phyloP scores from a whole-genome alignment of 371 early-diverging fungal species.

The Saksenaea oblongispora region DNA sequence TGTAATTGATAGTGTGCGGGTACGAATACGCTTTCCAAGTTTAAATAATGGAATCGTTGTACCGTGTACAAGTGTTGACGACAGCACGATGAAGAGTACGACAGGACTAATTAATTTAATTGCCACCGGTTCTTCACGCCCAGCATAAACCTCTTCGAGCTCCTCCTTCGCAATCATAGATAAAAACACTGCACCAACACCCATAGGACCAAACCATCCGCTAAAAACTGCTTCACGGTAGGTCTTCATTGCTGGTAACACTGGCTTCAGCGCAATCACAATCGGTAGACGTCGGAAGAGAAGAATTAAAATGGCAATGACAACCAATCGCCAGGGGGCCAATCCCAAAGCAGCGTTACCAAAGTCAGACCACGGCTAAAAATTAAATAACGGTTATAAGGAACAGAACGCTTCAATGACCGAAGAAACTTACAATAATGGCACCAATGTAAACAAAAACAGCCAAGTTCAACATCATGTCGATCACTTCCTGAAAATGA shows the following conservation, averaged over 20 bases:
- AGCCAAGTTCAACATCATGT: constrained; percentile 84
- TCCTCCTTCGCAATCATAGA: constrained; percentile 61
- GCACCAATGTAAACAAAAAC: constrained; percentile 95
- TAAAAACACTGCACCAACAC: constrained; percentile 82
- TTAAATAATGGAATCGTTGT: constrained; percentile 78
- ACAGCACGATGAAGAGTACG: constrained; percentile 73
- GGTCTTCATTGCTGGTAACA: constrained; percentile 75
- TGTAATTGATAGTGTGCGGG: constrained; percentile 49
- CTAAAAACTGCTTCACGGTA: constrained; percentile 87
- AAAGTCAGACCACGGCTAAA: constrained; percentile 75
- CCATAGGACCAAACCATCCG: constrained; percentile 97
- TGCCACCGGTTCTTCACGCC: constrained; percentile 20
- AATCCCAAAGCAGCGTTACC: constrained; percentile 51
- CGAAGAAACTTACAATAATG: constrained; percentile 54
- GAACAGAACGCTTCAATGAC: neutral
- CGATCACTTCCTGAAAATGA: constrained; percentile 90
- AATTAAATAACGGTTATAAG: neutral
- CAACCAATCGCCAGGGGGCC: constrained; percentile 69
- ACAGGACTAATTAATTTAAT: constrained; percentile 58
- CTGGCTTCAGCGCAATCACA: constrained; percentile 63
- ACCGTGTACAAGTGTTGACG: constrained; percentile 81
- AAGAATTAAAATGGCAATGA: constrained; percentile 73
- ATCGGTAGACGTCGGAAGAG: constrained; percentile 84
- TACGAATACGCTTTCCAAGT: constrained; percentile 56
- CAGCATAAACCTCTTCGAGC: constrained; percentile 37